These are phyloP conservation scores for Musa balbisiana DNA, from an alignment of 202 grass and related monocot genomes.

Conservation along the genomic window DNA sequence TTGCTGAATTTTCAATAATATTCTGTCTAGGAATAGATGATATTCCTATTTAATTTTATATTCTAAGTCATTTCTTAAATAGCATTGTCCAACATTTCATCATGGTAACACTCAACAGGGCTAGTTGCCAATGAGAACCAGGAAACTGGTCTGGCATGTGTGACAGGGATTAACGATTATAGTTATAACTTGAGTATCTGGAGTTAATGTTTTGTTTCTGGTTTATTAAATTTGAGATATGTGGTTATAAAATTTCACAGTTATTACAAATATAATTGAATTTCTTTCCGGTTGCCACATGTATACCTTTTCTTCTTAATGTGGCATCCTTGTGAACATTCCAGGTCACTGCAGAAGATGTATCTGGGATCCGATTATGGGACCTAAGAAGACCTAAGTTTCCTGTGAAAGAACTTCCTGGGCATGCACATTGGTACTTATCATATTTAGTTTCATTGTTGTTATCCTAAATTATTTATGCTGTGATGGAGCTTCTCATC, in stretches of 20 bases:
- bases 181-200: background rate
- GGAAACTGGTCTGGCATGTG: background rate
- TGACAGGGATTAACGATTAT: background rate
- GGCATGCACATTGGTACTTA: conserved; percentile 83
- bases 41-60: background rate
- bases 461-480: background rate
- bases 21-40: background rate
- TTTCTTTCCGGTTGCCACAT: conserved; percentile 11
- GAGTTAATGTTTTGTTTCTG: background rate
- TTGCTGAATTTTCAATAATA: background rate
- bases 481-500: background rate
- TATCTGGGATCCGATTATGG: conserved; percentile 83
- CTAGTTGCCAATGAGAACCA: background rate
- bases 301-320: conserved; percentile 17
- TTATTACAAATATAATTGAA: background rate
- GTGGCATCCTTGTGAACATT: conserved; percentile 16
- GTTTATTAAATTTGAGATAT: background rate
- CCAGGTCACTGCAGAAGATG: conserved; percentile 91
- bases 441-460: conserved; percentile 6
- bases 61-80: background rate
- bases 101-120: background rate
- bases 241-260: background rate
- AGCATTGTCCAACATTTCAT: too few relatives aligned
- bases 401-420: conserved; percentile 80
- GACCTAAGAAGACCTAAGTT: conserved; percentile 82